Base-by-base conservation (phyloP, 2,329 filamentous ascomycete genomes). In the Sporothrix variecibatus region DNA sequence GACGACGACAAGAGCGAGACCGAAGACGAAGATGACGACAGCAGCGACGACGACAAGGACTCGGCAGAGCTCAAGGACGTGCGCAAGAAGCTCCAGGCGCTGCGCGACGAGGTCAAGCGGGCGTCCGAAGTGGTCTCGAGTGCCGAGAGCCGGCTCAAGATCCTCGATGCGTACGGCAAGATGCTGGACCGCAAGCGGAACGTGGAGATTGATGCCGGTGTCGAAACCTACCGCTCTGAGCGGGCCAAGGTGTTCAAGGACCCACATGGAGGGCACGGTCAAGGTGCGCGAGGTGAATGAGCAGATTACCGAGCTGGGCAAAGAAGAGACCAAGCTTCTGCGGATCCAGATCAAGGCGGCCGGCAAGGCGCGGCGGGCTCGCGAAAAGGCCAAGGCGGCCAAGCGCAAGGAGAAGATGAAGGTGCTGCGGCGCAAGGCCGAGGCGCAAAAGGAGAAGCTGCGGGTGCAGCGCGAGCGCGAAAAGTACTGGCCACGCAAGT, bases 401-500 rank as follows among this genome's bases (percentile, higher is more conserved):
- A 77, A 82, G 51, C 82, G 82, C 74, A 79, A 81, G 31, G 65
- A 76, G 11, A 83, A 82, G 0, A 81, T 82, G 60, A 79, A 81
- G 51, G 79, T 78, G 4, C 83, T 86, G 78, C 78, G 56, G 67
- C 73, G 78, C 6, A 26, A 17, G 40, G 40, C 17, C 1, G 71
- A 72, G 51, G 46, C n/a, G n/a, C 51, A 31, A 1, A 83, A 83
- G 73, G 86, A 88, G 77, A 86, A 85, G 77, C 51, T 73, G 8
- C 82, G 86, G 51, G 77, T 87, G 60, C 83, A 81, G 43, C 78
- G 77, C 17, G 85, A 88, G 76, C 80, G 83, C 65, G 79, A 83
- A 49, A 79, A 79, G 2, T 87, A 87, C 78, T 89, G 87, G 87
- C 85, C 87, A 4, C 84, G 83, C 71, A 81, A 82, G 49, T 85